phyloP scores from a whole-genome alignment of 139 green algal genomes.

The Chlorella sp. region DNA sequence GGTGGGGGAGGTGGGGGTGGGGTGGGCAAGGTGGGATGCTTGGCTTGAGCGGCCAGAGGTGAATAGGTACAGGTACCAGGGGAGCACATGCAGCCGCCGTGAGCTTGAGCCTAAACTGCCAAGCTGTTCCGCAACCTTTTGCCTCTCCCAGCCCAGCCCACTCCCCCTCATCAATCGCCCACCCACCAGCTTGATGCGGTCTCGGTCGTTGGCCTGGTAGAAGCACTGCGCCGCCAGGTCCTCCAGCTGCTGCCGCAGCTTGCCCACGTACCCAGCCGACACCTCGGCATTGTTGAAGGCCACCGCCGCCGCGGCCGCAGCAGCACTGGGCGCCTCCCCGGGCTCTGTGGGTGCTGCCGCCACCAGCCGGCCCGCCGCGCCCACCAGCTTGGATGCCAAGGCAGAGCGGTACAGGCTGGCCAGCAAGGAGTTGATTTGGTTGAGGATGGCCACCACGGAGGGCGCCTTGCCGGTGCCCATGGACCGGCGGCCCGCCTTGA shows the following conservation, averaged over 20 bases:
- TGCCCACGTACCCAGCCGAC: constrained; percentile 77
- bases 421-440: constrained; percentile 57
- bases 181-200: constrained; percentile 67
- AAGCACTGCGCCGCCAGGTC: constrained; percentile 65
- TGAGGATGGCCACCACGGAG: constrained; percentile 58
- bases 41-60: no score
- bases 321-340: neutral
- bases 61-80: no score
- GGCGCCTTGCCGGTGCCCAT: constrained; percentile 72
- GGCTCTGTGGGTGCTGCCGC: constrained; percentile 13
- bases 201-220: constrained; percentile 61
- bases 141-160: neutral
- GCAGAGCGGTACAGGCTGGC: constrained; percentile 41
- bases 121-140: neutral
- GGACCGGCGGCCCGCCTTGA: constrained; percentile 80
- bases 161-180: neutral
- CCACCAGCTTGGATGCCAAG: constrained; percentile 54
- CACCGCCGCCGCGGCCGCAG: constrained; percentile 28
- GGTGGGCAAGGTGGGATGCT: no score
- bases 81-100: no score
- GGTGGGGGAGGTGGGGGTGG: no score
- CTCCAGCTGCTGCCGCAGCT: constrained; percentile 89
- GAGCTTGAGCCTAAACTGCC: no score
- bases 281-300: constrained; percentile 89
- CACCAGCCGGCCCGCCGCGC: constrained; percentile 24